Conservation (phyloP, 2,329 filamentous ascomycete genomes). For the Botrytis byssoidea region DNA sequence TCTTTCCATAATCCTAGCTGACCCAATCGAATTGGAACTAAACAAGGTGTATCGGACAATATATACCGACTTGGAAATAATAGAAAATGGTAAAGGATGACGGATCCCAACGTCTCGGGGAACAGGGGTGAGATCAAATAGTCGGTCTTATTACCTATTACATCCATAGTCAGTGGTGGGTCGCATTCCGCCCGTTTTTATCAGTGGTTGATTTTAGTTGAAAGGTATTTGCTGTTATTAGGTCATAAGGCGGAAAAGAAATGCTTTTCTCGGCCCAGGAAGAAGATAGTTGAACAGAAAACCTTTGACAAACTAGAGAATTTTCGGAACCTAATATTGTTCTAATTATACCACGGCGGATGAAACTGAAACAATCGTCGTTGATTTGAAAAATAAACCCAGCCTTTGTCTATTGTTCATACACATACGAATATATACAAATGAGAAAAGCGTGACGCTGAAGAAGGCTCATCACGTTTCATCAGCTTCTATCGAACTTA, state of each 20-base stretch:
- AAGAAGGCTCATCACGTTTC: background rate
- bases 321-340: background rate
- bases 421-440: too few species aligned
- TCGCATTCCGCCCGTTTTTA: constrained; percentile 1
- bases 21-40: constrained; percentile 12
- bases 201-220: background rate
- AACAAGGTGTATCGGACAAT: background rate
- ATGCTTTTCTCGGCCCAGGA: background rate
- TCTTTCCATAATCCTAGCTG: constrained; percentile 20
- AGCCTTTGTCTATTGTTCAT: background rate
- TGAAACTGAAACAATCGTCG: background rate
- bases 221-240: background rate
- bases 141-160: constrained; percentile 1
- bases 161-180: background rate
- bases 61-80: background rate
- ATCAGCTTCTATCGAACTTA: background rate
- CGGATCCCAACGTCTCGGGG: constrained; percentile 1
- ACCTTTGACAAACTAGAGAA: background rate
- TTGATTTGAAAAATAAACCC: background rate
- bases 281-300: background rate
- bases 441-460: background rate
- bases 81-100: background rate
- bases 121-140: background rate
- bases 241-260: background rate
- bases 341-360: background rate